These are phyloP conservation scores for Kuraishia capsulata DNA, from an alignment of 805 yeast genomes.

Conservation along the genomic window DNA sequence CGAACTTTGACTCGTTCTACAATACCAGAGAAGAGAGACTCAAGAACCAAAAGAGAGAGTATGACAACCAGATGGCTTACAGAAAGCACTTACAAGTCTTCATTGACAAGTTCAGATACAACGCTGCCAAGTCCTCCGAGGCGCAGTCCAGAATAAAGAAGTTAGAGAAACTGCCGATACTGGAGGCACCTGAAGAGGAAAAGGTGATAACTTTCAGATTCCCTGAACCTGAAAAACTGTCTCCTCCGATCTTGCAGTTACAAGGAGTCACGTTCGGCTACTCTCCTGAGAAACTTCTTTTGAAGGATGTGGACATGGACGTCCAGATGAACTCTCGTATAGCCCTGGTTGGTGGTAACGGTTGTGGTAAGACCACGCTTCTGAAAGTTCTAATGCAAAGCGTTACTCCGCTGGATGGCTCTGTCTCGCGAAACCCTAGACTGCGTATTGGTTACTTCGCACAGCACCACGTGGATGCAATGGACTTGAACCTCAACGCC, in stretches of 20 bases:
- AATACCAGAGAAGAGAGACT: conserved; percentile 91
- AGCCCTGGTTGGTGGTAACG: conserved; percentile 97
- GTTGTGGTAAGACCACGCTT: conserved; percentile 97
- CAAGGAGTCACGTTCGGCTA: conserved; percentile 86
- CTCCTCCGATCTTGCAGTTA: conserved; percentile 90
- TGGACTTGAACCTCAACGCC: conserved; percentile 81
- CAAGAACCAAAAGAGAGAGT: conserved; percentile 88
- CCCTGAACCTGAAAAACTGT: conserved; percentile 89
- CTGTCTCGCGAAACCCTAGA: conserved; percentile 72
- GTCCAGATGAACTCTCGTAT: conserved; percentile 92
- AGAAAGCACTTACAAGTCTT: conserved; percentile 90
- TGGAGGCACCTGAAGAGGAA: conserved; percentile 94
- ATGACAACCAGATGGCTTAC: conserved; percentile 94
- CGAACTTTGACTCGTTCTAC: conserved; percentile 89
- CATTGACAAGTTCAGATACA: conserved; percentile 93
- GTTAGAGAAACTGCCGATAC: conserved; percentile 84
- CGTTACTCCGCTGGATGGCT: conserved; percentile 67
- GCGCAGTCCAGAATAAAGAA: conserved; percentile 98
- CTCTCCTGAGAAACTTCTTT: conserved; percentile 48
- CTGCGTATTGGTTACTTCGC: conserved; percentile 95
- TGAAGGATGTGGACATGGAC: conserved; percentile 76
- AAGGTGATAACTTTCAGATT: conserved; percentile 76
- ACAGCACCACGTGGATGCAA: conserved; percentile 96
- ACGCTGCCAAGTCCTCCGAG: conserved; percentile 95
- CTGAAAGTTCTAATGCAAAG: conserved; percentile 79